Base-by-base conservation (phyloP, 495 filamentous ascomycete genomes). In the Hypoxylon perforatum region DNA sequence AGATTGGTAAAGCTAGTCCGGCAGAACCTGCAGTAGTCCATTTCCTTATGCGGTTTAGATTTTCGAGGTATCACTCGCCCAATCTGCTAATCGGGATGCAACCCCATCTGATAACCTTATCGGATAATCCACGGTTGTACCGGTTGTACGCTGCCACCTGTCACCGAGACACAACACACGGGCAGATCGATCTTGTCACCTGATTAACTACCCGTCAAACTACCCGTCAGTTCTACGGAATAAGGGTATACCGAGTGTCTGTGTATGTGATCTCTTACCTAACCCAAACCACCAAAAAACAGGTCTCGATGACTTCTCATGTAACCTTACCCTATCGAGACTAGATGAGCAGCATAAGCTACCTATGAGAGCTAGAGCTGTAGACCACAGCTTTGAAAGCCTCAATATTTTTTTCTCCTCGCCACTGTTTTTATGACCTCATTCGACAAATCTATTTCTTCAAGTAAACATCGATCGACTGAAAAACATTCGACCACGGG, bases 401-500 rank as follows among this genome's bases (percentile, higher is more conserved):
- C 55, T 55, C 11, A 9, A 49, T 45, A 23, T 11, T 19, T 67
- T 53, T 54, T n/a, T 35, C 46, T 25, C 23, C 22, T 49, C 44
- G 18, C 19, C 44, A 46, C 39, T 22, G 25, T 28, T 49, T 59
- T 58, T 41, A 69, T 69, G 65, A 69, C 65, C 65, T 69, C 65
- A 69, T 63, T 45, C 55, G 45, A 55, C 14, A 33, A 42, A 28
- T 18, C 49, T 53, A 38, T 52, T 25, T 45, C 21, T 21, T 28
- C 28, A 18, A 58, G 8, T 55, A 63, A 47, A 54, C 49, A 69
- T 69, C 25, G 25, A 28, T 28, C 65, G 60, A 69, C 65, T 60
- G 65, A 69, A 48, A 7, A 69, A 63, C 65, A 57, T 63, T 60
- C 60, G 59, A 69, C 60, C 19, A 19, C n/a, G n/a, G n/a, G n/a